Percentiles rank a stretch among this genome's conserved stretches.
Conservation (phyloP, 768 basidiomycete species). For the Candolleomyces eurysporus region DNA sequence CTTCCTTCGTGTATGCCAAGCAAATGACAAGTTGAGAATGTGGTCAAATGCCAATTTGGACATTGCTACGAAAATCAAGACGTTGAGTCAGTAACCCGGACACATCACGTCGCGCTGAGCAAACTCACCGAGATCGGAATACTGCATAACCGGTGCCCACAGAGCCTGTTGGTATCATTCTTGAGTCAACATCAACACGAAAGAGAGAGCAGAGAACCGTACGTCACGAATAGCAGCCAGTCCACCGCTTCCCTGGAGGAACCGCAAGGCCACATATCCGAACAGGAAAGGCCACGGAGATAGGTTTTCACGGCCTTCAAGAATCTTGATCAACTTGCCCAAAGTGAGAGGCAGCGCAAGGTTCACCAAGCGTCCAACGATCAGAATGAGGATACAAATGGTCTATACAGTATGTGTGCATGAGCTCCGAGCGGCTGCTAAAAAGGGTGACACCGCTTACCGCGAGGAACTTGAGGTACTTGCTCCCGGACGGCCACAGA, state of each 20-base stretch:
- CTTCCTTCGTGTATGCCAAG: conserved; percentile 79
- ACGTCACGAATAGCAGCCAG: conserved; percentile 65
- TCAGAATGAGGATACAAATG: conserved; percentile 66
- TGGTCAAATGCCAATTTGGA: conserved; percentile 84
- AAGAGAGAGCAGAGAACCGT: conserved; percentile 12
- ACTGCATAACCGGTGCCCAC: conserved; percentile 90
- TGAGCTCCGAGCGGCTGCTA: neutral
- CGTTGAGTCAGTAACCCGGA: neutral
- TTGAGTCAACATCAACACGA: neutral
- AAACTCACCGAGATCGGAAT: conserved; percentile 65
- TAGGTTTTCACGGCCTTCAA: conserved; percentile 43
- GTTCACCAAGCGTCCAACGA: conserved; percentile 77
- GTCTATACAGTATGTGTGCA: conserved; percentile 33
- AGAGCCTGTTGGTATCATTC: conserved; percentile 41
- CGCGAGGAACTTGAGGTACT: conserved; percentile 67
- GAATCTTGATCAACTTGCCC: conserved; percentile 57
- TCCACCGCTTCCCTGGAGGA: conserved; percentile 76
- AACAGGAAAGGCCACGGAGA: conserved; percentile 72
- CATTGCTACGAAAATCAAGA: conserved; percentile 57
- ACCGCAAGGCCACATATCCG: conserved; percentile 65
- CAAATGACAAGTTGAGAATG: conserved; percentile 80
- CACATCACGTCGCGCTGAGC: neutral
- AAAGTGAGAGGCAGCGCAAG: conserved; percentile 68
- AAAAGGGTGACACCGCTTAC: conserved; percentile 32
- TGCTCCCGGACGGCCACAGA: conserved; percentile 77